Conservation (phyloP, 2,329 filamentous ascomycete genomes). For the Penicillium sp. region DNA sequence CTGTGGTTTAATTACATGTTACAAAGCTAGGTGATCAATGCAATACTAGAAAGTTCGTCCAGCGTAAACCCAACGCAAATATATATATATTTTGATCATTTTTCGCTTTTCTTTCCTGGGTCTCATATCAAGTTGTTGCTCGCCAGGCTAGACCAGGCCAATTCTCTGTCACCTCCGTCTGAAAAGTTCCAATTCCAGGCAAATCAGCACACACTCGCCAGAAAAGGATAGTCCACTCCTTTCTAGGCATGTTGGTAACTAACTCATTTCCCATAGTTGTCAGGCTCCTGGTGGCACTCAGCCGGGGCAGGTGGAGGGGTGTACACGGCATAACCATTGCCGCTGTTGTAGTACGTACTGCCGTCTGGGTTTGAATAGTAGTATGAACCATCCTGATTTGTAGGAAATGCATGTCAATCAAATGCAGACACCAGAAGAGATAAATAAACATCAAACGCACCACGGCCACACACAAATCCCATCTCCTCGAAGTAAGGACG, state of each 20-base stretch:
- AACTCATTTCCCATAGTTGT: background rate
- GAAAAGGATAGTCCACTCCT: background rate
- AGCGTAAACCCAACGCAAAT: background rate
- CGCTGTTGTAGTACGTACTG: conserved; percentile 15
- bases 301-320: background rate
- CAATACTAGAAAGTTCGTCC: background rate
- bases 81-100: background rate
- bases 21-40: background rate
- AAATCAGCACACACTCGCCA: background rate
- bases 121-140: background rate
- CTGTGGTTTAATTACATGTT: background rate
- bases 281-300: background rate
- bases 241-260: background rate
- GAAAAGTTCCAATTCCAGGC: background rate
- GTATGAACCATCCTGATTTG: conserved; percentile 14
- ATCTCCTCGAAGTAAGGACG: too few species aligned
- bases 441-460: too few species aligned
- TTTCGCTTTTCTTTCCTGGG: background rate
- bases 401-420: background rate
- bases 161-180: background rate
- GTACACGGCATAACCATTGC: conserved; percentile 5
- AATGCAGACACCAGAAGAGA: background rate
- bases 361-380: conserved; percentile 18
- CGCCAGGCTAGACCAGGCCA: background rate
- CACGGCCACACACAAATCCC: too few species aligned